These are phyloP conservation scores for Barnettozyma hawaiiensis DNA, from an alignment of 1,139 yeast genomes.

Conservation along the genomic window DNA sequence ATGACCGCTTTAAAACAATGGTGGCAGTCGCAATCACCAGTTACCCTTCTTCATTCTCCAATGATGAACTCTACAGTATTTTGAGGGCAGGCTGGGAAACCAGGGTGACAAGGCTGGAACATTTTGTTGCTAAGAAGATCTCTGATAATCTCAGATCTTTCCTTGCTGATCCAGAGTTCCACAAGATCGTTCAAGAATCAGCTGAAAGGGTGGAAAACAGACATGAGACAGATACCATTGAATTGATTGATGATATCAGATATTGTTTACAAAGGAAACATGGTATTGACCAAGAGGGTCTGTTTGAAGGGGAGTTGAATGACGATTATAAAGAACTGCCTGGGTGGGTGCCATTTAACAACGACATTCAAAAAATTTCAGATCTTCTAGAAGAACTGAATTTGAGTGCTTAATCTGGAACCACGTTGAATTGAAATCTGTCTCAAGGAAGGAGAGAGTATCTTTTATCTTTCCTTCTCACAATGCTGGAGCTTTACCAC, in stretches of 20 bases:
- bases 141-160: slow-evolving; percentile 45
- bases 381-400: slow-evolving; percentile 36
- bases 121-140: slow-evolving; percentile 51
- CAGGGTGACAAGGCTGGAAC: slow-evolving; percentile 59
- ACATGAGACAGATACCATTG: slow-evolving; percentile 75
- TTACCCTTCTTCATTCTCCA: slow-evolving; percentile 25
- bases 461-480: no score
- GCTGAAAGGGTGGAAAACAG: slow-evolving; percentile 55
- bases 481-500: not conserved
- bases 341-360: slow-evolving; percentile 27
- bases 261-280: slow-evolving; percentile 50
- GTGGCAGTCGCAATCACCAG: slow-evolving; percentile 58
- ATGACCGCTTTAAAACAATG: slow-evolving; percentile 59
- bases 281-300: slow-evolving; percentile 21
- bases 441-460: no score
- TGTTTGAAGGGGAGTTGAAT: slow-evolving; percentile 23
- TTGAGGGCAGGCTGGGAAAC: slow-evolving; percentile 65
- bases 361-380: slow-evolving; percentile 40
- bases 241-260: slow-evolving; percentile 70
- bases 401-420: slow-evolving; percentile 19
- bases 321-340: slow-evolving; percentile 20
- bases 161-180: slow-evolving; percentile 33
- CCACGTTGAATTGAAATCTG: not conserved
- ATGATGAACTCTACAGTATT: slow-evolving; percentile 46
- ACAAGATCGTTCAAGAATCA: slow-evolving; percentile 39